Evolutionary conservation across 495 filamentous ascomycete species (phyloP).

Genomic region (Immersiella caudata): DNA sequence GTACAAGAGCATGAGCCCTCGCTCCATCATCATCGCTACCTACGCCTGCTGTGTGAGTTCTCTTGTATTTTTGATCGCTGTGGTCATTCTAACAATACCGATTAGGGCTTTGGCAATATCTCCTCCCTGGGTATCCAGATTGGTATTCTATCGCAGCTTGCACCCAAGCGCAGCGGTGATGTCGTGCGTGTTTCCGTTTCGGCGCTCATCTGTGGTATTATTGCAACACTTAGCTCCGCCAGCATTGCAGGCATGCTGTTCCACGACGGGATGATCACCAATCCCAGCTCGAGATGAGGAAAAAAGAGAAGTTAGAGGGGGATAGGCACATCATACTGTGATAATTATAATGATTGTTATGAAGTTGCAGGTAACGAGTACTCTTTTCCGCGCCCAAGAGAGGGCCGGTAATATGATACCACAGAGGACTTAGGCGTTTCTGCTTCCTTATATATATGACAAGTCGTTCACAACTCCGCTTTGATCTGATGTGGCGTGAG

Average conservation of each 20-base stretch:
- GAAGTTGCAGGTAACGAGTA: neutral
- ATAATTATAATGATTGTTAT: neutral
- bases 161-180: conserved; percentile 71
- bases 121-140: conserved; percentile 84
- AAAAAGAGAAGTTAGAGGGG: neutral
- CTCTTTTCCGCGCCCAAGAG: neutral
- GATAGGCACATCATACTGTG: neutral
- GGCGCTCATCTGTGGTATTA: conserved; percentile 74
- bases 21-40: conserved; percentile 78
- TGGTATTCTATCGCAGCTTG: conserved; percentile 79
- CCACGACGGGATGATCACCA: conserved; percentile 12
- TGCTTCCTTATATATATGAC: neutral
- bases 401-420: neutral
- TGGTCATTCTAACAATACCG: conserved; percentile 62
- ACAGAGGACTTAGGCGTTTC: neutral
- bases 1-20: conserved; percentile 60
- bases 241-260: conserved; percentile 71
- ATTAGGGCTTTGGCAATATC: conserved; percentile 78
- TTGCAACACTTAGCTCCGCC: conserved; percentile 80
- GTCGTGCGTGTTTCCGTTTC: conserved; percentile 75
- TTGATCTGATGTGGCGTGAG: too few species aligned
- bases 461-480: too few species aligned
- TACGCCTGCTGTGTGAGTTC: conserved; percentile 85
- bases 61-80: neutral
- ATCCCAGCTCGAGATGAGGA: neutral